Percentiles rank a stretch among this genome's conserved stretches.
Conservation (phyloP, 257 asterid genomes). For the Solanum pennellii region DNA sequence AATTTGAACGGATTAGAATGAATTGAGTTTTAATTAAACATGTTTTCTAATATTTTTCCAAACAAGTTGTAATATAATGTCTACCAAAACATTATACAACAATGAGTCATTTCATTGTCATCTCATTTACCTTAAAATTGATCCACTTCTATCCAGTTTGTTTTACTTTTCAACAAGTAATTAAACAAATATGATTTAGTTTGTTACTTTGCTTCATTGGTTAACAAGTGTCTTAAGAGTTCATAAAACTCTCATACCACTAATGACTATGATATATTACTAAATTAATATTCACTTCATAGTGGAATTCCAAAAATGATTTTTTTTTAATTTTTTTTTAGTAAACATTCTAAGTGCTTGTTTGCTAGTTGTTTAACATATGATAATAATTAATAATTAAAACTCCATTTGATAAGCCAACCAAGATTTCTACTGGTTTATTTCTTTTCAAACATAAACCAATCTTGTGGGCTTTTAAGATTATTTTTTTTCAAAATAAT, state of each 20-base stretch:
- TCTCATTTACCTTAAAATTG: not conserved
- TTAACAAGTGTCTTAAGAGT: not conserved
- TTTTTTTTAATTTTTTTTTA: too few species aligned
- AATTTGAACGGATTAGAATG: not conserved
- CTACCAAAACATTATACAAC: not conserved
- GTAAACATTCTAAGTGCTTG: not conserved
- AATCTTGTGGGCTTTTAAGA: not conserved
- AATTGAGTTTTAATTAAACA: not conserved
- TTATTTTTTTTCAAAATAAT: not conserved
- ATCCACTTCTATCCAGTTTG: not conserved
- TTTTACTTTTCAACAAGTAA: not conserved
- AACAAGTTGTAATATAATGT: not conserved
- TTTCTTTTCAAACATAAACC: not conserved
- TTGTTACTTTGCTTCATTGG: not conserved
- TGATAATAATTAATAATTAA: not conserved
- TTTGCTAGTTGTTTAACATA: not conserved
- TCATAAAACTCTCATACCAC: not conserved
- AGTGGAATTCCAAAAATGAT: not conserved
- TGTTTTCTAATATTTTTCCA: not conserved
- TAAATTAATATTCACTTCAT: not conserved
- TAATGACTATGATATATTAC: not conserved
- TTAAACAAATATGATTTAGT: not conserved
- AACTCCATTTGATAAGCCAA: not conserved
- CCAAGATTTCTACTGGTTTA: not conserved
- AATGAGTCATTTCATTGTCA: not conserved